Base-by-base conservation (phyloP, 345 rosid genomes). In the Eucalyptus camaldulensis region DNA sequence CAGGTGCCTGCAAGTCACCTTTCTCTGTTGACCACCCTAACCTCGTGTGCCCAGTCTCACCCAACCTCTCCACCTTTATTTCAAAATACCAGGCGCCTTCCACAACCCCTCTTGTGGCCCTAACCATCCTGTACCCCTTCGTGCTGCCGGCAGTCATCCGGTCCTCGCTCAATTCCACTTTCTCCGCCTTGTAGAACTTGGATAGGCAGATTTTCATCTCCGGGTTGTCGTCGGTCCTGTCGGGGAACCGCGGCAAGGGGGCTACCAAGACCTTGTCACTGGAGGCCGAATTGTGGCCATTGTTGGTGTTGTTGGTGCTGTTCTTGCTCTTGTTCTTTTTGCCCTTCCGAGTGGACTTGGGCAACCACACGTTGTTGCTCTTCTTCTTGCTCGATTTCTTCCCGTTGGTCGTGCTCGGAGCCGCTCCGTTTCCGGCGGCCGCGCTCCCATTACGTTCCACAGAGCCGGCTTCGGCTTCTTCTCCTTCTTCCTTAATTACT, bases 81-180 rank as follows among this genome's bases (percentile, higher is more conserved):
- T 98, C 99, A 87, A 94, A 98, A 88, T 98, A 98, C 99, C 99
- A 98, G 2, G 99, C 99, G 80, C 99, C 99, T 22, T 98, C 97
- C n/a, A 93, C 89, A 62, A 96, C 98, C 89, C 98, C 99, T 89
- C 99, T 94, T 2, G 99, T 97, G 54, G 99, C 96, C 87, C 99
- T 94, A 93, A 97, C 99, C 99, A 98, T 96, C 88, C 99, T 94
- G 31, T 98, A 97, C 11, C 99, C 99, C 90, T 98, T 98, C 13
- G 95, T 91, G 90, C 99, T 98, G 54, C 97, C 99, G 4, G 99
- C 99, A 72, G 92, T 95, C 91, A 98, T 80, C 80, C 99, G 95
- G 88, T 98, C 99, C 58, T 97, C 99, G 43, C 94, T 94, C 67
- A 98, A 43, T 89, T 98, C 99, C 44, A 97, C 99, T 91, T 97